phyloP scores from a whole-genome alignment of 345 rosid species.

The Noccaea bulbosa region DNA sequence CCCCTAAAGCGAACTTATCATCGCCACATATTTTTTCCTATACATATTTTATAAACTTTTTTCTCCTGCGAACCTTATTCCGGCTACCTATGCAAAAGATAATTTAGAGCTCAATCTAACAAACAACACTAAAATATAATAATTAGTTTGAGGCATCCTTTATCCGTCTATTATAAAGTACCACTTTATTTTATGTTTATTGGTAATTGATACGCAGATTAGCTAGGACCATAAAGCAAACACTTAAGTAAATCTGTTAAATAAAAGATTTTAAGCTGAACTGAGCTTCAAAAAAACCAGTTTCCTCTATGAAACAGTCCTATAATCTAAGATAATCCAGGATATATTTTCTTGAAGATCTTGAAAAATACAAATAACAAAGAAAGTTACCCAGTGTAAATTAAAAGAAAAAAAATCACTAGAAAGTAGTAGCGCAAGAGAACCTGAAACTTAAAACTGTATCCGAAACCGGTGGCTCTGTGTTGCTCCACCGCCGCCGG shows the following conservation, averaged over 20 bases:
- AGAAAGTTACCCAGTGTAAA: no score
- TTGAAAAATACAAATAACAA: neutral
- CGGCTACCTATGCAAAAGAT: neutral
- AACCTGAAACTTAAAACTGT: slow-evolving; percentile 31
- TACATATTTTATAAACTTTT: no score
- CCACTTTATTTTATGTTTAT: slow-evolving; percentile 11
- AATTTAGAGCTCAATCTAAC: neutral
- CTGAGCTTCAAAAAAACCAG: neutral
- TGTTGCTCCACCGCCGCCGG: slow-evolving; percentile 28
- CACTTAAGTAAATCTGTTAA: neutral
- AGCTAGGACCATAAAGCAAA: neutral
- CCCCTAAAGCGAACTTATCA: slow-evolving; percentile 17
- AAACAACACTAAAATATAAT: neutral
- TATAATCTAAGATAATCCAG: neutral
- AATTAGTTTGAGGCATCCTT: neutral
- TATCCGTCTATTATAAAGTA: neutral
- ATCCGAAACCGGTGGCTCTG: slow-evolving; percentile 11
- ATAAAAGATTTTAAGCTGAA: neutral
- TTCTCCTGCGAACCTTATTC: neutral
- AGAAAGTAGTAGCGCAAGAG: neutral
- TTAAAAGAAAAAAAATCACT: neutral
- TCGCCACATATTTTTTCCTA: neutral
- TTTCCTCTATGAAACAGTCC: neutral
- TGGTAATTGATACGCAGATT: neutral
- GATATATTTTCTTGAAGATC: neutral